Evolutionary conservation across 179 eudicot species (phyloP).

Genomic region (Spinacia oleracea): DNA sequence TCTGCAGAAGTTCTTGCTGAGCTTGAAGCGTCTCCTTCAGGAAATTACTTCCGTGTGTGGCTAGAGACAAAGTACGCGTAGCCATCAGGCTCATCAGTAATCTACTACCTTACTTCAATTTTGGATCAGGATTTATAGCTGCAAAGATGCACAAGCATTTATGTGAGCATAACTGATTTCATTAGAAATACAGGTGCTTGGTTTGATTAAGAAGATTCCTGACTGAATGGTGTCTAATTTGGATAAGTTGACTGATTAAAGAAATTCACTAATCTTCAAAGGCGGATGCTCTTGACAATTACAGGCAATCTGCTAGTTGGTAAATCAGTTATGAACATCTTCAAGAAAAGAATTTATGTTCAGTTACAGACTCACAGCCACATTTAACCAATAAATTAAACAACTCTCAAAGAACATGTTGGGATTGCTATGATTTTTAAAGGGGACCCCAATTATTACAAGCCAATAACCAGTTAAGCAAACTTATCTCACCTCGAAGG

Average conservation of each 20-base stretch:
- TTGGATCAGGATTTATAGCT: conserved; percentile 2
- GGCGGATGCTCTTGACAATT: not conserved
- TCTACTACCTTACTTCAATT: conserved; percentile 18
- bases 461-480: not conserved
- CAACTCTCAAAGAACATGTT: not conserved
- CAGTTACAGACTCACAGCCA: not conserved
- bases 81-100: conserved; percentile 40
- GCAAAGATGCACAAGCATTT: conserved; percentile 3
- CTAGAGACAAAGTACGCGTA: conserved; percentile 31
- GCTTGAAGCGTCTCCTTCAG: conserved; percentile 69
- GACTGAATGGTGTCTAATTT: not conserved
- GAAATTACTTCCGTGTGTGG: conserved; percentile 37
- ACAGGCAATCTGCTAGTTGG: not conserved
- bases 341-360: not conserved
- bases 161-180: not conserved
- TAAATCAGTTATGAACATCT: not conserved
- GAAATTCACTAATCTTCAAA: not conserved
- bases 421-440: not conserved
- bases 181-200: not conserved
- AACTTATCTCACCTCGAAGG: not conserved
- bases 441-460: not conserved
- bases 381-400: not conserved
- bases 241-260: not conserved
- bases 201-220: not conserved
- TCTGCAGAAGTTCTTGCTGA: conserved; percentile 81